Evolutionary conservation across 768 basidiomycete species (phyloP).

Genomic region (Tylopilus sp.): DNA sequence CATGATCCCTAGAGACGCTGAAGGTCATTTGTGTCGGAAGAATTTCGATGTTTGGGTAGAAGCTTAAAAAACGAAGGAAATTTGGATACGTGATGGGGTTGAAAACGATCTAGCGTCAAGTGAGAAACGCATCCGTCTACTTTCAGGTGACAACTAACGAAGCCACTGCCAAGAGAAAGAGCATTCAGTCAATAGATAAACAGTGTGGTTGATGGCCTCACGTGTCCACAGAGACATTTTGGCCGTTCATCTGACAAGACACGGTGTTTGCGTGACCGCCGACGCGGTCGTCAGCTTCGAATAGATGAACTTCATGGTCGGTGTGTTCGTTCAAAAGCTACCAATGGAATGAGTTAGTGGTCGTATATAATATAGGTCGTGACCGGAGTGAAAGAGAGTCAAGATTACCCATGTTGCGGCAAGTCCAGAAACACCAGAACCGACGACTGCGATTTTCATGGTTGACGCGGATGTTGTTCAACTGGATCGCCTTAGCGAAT

Average conservation of each 20-base stretch:
- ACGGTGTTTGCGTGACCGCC: constrained; percentile 82
- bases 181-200: background rate
- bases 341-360: background rate
- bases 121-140: background rate
- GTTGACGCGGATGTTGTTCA: too few species aligned
- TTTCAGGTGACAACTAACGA: constrained; percentile 36
- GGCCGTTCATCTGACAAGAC: constrained; percentile 40
- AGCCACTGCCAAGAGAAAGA: constrained; percentile 40
- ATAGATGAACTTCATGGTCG: constrained; percentile 72
- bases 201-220: constrained; percentile 36
- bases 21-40: constrained; percentile 75
- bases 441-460: constrained; percentile 64
- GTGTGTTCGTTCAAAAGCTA: constrained; percentile 72
- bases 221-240: constrained; percentile 63
- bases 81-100: constrained; percentile 78
- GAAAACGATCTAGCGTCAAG: constrained; percentile 57
- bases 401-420: constrained; percentile 65
- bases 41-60: constrained; percentile 45
- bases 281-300: constrained; percentile 60
- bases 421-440: constrained; percentile 77
- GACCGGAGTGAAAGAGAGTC: background rate
- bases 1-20: constrained; percentile 66
- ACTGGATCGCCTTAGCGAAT: too few species aligned
- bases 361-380: background rate
- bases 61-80: constrained; percentile 63